Percentiles rank a stretch among this genome's conserved stretches.
Conservation (phyloP, 1,284 basidiomycete genomes). For the Cryptococcus hybrid region DNA sequence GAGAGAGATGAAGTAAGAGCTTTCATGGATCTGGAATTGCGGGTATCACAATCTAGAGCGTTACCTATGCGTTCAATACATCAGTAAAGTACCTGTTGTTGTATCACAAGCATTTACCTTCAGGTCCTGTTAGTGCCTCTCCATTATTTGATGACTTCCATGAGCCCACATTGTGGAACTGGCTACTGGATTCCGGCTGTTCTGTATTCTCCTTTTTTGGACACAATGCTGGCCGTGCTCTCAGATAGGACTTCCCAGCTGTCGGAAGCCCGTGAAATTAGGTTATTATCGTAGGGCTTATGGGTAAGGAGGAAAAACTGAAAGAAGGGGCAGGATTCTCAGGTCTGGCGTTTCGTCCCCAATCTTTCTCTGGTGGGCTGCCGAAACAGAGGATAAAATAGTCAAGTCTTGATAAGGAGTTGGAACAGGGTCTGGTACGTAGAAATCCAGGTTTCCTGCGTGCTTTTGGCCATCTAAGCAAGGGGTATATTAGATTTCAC, state of each 20-base stretch:
- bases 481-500: background rate
- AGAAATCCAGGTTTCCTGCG: constrained; percentile 11
- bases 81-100: background rate
- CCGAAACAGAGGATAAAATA: background rate
- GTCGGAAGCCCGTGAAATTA: constrained; percentile 4
- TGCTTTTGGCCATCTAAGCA: constrained; percentile 20
- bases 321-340: background rate
- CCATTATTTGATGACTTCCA: constrained; percentile 47
- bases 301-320: constrained; percentile 6
- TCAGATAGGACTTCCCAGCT: constrained; percentile 39
- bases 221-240: constrained; percentile 37
- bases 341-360: background rate
- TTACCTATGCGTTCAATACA: background rate
- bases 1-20: constrained; percentile 20
- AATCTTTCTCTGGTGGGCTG: too few species aligned
- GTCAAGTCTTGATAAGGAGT: constrained; percentile 12
- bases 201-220: constrained; percentile 14
- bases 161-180: constrained; percentile 20
- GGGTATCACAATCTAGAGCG: constrained; percentile 3
- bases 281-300: constrained; percentile 8
- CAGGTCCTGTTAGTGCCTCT: constrained; percentile 30
- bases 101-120: constrained; percentile 10
- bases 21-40: constrained; percentile 18
- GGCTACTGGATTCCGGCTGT: background rate
- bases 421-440: constrained; percentile 18